These are phyloP conservation scores for Lycium ferocissimum DNA, from an alignment of 257 asterid species.

Conservation along the genomic window DNA sequence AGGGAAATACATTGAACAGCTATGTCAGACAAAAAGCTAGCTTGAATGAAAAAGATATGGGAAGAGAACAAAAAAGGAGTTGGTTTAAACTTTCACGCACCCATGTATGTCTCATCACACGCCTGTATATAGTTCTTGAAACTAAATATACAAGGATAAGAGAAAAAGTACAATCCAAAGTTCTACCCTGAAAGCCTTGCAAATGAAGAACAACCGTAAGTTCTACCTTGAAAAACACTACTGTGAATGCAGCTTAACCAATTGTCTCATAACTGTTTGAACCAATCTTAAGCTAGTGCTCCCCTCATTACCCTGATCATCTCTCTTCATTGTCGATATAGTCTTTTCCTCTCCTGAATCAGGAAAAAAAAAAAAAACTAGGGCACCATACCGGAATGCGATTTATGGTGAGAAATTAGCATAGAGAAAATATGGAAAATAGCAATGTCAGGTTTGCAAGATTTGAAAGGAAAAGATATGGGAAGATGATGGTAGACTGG, in stretches of 20 bases:
- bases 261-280: too few species aligned
- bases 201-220: too few species aligned
- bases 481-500: too few species aligned
- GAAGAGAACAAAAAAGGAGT: not conserved
- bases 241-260: too few species aligned
- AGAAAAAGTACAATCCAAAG: not conserved
- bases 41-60: not conserved
- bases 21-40: not conserved
- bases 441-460: too few species aligned
- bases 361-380: too few species aligned
- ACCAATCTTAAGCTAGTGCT: too few species aligned
- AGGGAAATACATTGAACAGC: too few species aligned
- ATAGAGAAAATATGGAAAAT: not conserved
- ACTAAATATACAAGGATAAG: not conserved
- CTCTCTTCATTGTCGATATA: not conserved
- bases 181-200: not conserved
- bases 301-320: not conserved
- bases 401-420: not conserved
- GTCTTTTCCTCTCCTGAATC: not conserved
- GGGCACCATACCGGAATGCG: too few species aligned
- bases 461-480: too few species aligned
- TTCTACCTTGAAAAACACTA: not conserved
- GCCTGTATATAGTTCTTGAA: not conserved
- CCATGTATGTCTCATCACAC: not conserved
- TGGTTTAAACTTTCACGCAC: too few species aligned